A percentile compares a stretch with the other conserved stretches of the same genome.
Evolutionary conservation across 108 stramenopile species (phyloP).

Genomic region (Skeletonema marinoi): DNA sequence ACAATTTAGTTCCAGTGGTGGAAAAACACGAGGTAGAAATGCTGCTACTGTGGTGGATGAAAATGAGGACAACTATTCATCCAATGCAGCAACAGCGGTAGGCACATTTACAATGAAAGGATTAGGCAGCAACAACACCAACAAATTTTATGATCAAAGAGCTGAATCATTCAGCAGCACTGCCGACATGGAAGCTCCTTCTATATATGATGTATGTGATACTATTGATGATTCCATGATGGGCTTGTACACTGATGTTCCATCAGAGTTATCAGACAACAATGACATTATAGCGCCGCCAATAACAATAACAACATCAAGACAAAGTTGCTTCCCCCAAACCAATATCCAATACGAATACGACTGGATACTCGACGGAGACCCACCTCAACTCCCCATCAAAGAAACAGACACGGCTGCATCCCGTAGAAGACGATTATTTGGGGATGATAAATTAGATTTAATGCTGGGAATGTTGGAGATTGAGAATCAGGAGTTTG

Average conservation of each 20-base stretch:
- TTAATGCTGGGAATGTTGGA: constrained; percentile 36
- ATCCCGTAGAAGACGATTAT: constrained; percentile 7
- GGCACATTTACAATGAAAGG: background rate
- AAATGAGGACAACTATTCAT: background rate
- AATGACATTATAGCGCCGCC: background rate
- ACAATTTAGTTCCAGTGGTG: background rate
- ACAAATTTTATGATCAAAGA: background rate
- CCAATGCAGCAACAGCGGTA: background rate
- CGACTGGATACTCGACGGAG: constrained; percentile 45
- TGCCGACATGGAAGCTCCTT: background rate
- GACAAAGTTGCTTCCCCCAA: background rate
- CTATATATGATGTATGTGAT: background rate
- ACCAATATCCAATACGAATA: constrained; percentile 7
- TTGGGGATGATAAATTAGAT: constrained; percentile 36
- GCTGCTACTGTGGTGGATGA: background rate
- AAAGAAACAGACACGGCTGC: background rate
- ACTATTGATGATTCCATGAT: constrained; percentile 4
- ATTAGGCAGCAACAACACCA: background rate
- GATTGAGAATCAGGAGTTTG: constrained; percentile 30
- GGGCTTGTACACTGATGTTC: background rate
- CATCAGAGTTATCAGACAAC: background rate
- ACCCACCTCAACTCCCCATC: background rate
- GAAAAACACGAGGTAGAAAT: too few species aligned
- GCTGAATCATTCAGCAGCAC: background rate
- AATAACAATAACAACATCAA: background rate